Evolutionary conservation across 169 alveolate genomes (phyloP), one percentile per base, ranked within the genome.

Genomic region (Plasmodium vinckei): DNA sequence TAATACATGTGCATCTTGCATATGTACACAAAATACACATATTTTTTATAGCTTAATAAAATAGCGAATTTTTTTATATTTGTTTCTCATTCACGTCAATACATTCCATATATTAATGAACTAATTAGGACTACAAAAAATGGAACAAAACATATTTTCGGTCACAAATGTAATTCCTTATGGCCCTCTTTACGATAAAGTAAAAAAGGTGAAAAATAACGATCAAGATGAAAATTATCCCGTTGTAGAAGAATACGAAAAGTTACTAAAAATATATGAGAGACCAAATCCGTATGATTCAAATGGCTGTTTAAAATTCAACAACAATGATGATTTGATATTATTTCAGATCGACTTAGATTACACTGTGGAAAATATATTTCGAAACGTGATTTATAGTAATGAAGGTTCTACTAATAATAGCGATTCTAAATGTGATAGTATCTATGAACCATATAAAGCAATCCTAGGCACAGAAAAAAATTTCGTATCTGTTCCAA

Each of bases 111-210:
- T 21, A 15, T 23, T 53, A 25, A 51, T 54, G 63, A 19, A 27
- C 19, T 21, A 19, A 19, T 21, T 25, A 27, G 15, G 15, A 27
- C 7, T 7, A 33, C 42, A 17, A 53, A 77, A 63, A 75, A 68
- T 46, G 72, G 54, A 69, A 13, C 25, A 63, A 75, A n/a, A 61
- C 23, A 49, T 17, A 39, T 77, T 73, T 54, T 75, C 88, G 49
- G 49, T 33, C 75, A 77, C 88, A n/a, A 77, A 59, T 44, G 88
- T 77, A 44, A 77, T 77, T 59, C 77, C 88, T 0, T 77, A 77
- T 17, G 88, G 88, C 46, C 33, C 33, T 25, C 68, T 77, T 13
- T 64, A 57, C 47, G 88, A 77, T 13, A 46, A 77, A 56, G 23
- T 47, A 44, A 77, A 77, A 21, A 63, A 64, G 33, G 88, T 47